These are phyloP conservation scores for Citrus maxima DNA, from an alignment of 345 rosid genomes.

Conservation along the genomic window DNA sequence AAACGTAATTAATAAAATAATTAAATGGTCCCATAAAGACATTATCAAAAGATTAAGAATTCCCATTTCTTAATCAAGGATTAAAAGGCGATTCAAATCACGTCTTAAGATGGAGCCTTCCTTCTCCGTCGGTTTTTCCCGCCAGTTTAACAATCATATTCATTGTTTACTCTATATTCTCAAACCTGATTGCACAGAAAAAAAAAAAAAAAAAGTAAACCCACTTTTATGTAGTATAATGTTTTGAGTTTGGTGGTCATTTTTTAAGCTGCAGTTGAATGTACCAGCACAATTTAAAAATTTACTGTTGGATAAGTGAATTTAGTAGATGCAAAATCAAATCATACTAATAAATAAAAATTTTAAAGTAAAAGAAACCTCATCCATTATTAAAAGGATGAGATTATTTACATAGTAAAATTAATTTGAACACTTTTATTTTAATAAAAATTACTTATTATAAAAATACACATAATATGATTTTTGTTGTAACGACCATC, in stretches of 20 bases:
- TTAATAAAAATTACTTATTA: too few relatives aligned
- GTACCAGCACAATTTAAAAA: too few relatives aligned
- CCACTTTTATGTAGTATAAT: background rate
- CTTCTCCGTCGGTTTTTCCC: constrained; percentile 7
- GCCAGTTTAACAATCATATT: background rate
- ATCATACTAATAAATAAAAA: too few relatives aligned
- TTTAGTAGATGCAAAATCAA: too few relatives aligned
- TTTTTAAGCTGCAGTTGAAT: too few relatives aligned
- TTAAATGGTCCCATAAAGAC: background rate
- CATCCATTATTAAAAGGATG: too few relatives aligned
- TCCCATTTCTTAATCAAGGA: background rate
- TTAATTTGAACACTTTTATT: too few relatives aligned
- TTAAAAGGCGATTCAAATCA: constrained; percentile 8
- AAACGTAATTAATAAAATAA: constrained; percentile 5
- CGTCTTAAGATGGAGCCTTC: constrained; percentile 6
- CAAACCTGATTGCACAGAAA: background rate
- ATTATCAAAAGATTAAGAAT: background rate
- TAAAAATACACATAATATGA: too few relatives aligned
- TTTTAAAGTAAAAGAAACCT: fast-evolving
- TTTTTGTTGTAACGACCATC: too few relatives aligned
- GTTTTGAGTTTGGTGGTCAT: background rate
- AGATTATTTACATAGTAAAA: too few relatives aligned
- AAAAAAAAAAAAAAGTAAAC: background rate
- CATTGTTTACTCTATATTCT: background rate
- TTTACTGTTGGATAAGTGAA: too few relatives aligned